These are phyloP conservation scores for Erysiphe pulchra DNA, from an alignment of 2,329 filamentous ascomycete genomes.

Conservation along the genomic window DNA sequence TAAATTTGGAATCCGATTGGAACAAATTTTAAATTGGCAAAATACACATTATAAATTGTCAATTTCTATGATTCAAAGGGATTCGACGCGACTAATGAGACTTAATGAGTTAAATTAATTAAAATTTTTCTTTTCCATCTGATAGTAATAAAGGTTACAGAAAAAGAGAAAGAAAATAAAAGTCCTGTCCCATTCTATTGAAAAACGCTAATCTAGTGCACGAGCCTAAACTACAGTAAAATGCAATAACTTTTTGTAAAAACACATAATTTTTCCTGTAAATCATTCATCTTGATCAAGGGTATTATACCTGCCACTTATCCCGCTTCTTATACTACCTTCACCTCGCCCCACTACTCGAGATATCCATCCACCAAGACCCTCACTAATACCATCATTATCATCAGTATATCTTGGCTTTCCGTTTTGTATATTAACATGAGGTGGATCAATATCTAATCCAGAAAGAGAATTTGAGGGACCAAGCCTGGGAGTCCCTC, in stretches of 20 bases:
- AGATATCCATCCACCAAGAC: slow-evolving; percentile 43
- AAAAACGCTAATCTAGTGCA: too few relatives aligned
- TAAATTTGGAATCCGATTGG: too few relatives aligned
- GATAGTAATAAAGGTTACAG: too few relatives aligned
- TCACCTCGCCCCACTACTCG: slow-evolving; percentile 32
- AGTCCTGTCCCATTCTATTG: too few relatives aligned
- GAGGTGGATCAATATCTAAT: slow-evolving; percentile 57
- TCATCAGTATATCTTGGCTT: slow-evolving; percentile 18
- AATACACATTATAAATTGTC: too few relatives aligned
- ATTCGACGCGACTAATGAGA: too few relatives aligned
- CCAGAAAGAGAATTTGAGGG: slow-evolving; percentile 50
- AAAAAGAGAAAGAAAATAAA: too few relatives aligned
- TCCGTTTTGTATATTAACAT: slow-evolving; percentile 25
- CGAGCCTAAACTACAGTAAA: neutral
- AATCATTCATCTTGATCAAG: slow-evolving; percentile 19
- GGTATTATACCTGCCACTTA: slow-evolving; percentile 11
- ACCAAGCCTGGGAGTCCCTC: slow-evolving; percentile 18
- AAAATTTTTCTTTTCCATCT: too few relatives aligned
- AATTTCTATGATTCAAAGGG: too few relatives aligned
- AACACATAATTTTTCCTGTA: neutral
- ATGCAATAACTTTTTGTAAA: neutral
- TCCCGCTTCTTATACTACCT: slow-evolving; percentile 8
- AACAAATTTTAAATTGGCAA: too few relatives aligned
- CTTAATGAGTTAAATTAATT: too few relatives aligned
- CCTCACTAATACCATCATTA: slow-evolving; percentile 17